Percentiles rank a stretch among this genome's conserved stretches.
Conservation (phyloP, 257 asterid genomes). For the Solanum boliviense region DNA sequence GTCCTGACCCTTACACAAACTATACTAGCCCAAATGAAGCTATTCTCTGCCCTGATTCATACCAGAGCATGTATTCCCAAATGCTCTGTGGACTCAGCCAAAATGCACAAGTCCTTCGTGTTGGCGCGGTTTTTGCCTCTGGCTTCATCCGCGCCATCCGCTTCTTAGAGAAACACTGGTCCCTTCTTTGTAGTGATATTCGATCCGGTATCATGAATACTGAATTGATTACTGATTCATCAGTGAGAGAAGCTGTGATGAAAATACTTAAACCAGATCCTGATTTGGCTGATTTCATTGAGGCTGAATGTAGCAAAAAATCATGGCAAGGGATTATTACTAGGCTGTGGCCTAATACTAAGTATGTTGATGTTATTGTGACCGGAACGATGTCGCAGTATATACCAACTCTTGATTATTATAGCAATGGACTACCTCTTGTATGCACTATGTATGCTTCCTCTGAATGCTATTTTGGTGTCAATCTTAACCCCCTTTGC, state of each 20-base stretch:
- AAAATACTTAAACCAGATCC: not conserved
- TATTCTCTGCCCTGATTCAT: constrained; percentile 25
- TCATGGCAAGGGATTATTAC: constrained; percentile 32
- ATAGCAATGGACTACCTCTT: constrained; percentile 32
- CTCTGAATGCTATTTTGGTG: constrained; percentile 13
- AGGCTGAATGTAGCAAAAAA: constrained; percentile 16
- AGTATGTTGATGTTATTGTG: not conserved
- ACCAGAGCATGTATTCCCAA: constrained; percentile 40
- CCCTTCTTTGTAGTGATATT: constrained; percentile 21
- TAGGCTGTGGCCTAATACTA: not conserved
- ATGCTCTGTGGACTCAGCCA: constrained; percentile 36
- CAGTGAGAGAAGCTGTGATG: constrained; percentile 23
- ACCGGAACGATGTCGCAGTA: not conserved
- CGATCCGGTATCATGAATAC: constrained; percentile 15
- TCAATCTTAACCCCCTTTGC: constrained; percentile 31
- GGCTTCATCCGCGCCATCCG: constrained; percentile 35
- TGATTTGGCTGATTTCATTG: constrained; percentile 20
- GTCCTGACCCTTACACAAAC: constrained; percentile 27
- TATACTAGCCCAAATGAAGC: constrained; percentile 32
- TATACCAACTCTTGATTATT: constrained; percentile 19
- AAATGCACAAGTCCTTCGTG: constrained; percentile 22
- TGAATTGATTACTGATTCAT: constrained; percentile 9
- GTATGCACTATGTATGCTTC: constrained; percentile 30
- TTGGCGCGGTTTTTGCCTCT: constrained; percentile 30
- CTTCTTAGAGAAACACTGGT: constrained; percentile 29